These are phyloP conservation scores for Chlamydomonas incerta DNA, from an alignment of 139 green algal species.

Conservation along the genomic window DNA sequence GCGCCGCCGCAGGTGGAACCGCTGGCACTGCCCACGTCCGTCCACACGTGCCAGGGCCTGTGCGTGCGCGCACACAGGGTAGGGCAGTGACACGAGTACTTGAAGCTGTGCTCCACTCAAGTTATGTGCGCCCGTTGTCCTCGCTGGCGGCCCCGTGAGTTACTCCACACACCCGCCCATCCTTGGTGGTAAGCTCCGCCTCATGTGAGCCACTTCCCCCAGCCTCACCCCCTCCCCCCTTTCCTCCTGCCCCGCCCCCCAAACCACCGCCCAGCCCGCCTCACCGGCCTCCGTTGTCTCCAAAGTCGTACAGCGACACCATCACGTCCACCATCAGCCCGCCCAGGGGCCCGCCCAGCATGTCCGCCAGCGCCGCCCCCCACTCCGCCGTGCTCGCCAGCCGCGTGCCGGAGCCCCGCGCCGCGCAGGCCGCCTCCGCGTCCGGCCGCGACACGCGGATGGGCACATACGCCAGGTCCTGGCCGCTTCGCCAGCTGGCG, in stretches of 20 bases:
- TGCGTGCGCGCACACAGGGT: neutral
- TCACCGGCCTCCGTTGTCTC: neutral
- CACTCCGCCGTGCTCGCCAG: neutral
- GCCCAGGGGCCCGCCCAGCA: neutral
- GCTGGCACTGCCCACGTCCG: neutral
- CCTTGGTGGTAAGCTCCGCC: neutral
- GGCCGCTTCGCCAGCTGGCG: neutral
- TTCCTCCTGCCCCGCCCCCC: too few relatives aligned
- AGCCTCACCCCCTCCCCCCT: neutral
- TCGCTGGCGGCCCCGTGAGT: too few relatives aligned
- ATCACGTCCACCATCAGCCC: neutral
- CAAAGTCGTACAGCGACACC: conserved; percentile 15
- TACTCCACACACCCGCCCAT: too few relatives aligned
- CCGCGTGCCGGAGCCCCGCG: too few relatives aligned
- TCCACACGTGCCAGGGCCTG: conserved; percentile 1
- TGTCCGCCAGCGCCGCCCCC: neutral
- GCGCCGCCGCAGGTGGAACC: neutral
- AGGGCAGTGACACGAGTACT: neutral
- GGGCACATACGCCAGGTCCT: neutral
- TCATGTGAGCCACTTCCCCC: neutral
- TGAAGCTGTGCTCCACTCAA: neutral
- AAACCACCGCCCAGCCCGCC: too few relatives aligned
- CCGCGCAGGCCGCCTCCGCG: neutral
- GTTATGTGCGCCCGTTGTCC: neutral
- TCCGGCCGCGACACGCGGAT: neutral